phyloP scores from a whole-genome alignment of 768 basidiomycete species.

The Royoungia palumana region DNA sequence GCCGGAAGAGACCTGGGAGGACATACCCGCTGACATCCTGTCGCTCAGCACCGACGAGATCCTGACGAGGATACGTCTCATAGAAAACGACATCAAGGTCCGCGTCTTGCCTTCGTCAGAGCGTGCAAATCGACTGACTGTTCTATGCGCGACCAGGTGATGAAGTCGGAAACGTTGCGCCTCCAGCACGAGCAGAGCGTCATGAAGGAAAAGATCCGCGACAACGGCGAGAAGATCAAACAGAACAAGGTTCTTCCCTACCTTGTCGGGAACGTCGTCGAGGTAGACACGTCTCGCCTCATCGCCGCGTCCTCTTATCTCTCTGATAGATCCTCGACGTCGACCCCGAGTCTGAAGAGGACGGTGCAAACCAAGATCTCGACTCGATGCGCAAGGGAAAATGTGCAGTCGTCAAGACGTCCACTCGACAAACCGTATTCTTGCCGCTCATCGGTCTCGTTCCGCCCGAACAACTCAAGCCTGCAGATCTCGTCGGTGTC shows the following conservation, averaged over 20 bases:
- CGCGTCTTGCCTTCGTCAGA: constrained; percentile 9
- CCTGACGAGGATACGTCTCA: constrained; percentile 81
- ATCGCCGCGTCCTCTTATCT: constrained; percentile 2
- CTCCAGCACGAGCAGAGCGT: constrained; percentile 91
- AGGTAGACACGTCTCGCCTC: constrained; percentile 46
- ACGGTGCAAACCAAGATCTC: constrained; percentile 93
- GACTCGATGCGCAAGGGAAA: constrained; percentile 97
- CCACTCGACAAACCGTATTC: constrained; percentile 97
- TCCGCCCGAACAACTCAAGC: constrained; percentile 83
- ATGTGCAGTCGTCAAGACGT: constrained; percentile 98
- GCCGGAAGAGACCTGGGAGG: constrained; percentile 80
- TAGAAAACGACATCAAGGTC: constrained; percentile 97
- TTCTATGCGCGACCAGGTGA: constrained; percentile 58
- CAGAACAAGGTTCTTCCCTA: constrained; percentile 99
- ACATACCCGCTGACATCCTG: constrained; percentile 88
- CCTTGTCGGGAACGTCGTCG: constrained; percentile 95
- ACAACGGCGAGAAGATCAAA: constrained; percentile 97
- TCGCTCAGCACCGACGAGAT: constrained; percentile 82
- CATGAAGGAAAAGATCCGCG: constrained; percentile 98
- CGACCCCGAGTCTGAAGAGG: constrained; percentile 89
- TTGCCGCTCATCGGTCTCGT: constrained; percentile 97
- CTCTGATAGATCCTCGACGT: constrained; percentile 81
- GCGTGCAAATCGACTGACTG: neutral
- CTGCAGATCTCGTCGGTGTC: constrained; percentile 94
- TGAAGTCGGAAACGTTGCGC: constrained; percentile 91